Percentiles rank a stretch among this genome's conserved stretches.
These are phyloP conservation scores for Diaporthe sp. DNA, from an alignment of 2,329 filamentous ascomycete species.

Conservation along the genomic window DNA sequence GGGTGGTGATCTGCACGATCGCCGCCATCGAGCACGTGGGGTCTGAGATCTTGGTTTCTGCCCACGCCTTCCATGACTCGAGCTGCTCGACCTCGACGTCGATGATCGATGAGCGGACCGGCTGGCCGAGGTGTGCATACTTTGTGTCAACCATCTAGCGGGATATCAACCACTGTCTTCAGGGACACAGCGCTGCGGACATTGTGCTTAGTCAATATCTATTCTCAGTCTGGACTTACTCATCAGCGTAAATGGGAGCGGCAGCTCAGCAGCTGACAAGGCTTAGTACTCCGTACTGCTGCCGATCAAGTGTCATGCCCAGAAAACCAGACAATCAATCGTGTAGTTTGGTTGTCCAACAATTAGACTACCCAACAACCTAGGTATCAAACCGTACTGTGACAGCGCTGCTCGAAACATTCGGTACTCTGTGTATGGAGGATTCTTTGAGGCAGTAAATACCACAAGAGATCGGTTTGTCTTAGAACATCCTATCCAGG, in stretches of 20 bases:
- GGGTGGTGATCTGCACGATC: constrained; percentile 74
- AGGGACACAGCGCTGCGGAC: too few relatives aligned
- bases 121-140: constrained; percentile 49
- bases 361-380: too few relatives aligned
- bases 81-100: constrained; percentile 48
- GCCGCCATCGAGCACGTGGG: constrained; percentile 60
- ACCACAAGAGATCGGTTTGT: too few relatives aligned
- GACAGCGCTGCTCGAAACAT: neutral
- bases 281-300: neutral
- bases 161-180: too few relatives aligned
- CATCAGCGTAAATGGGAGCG: neutral
- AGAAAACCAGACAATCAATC: neutral
- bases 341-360: neutral
- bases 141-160: constrained; percentile 48
- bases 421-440: neutral
- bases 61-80: constrained; percentile 54
- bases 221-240: neutral
- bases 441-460: too few relatives aligned
- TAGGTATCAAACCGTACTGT: neutral
- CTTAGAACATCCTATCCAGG: too few relatives aligned
- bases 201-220: neutral
- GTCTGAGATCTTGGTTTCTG: constrained; percentile 57
- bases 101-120: constrained; percentile 49
- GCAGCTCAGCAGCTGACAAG: neutral
- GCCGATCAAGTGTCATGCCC: neutral